Evolutionary conservation across 805 yeast genomes (phyloP), one percentile per base, ranked within the genome.

Genomic region (Monosporozyma aquatica): DNA sequence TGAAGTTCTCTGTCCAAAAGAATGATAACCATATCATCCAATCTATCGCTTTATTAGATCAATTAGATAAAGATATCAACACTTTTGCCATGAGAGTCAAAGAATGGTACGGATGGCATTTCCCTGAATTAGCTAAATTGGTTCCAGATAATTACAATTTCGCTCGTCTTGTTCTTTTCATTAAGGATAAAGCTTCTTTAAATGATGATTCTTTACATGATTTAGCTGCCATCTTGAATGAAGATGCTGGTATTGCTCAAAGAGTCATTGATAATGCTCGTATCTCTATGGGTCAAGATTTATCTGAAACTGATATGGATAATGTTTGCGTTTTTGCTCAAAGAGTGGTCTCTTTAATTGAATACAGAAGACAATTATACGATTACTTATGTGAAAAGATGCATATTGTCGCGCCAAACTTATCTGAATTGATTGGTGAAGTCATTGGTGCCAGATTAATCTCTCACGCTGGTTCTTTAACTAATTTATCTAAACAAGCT

Each of bases 31-130:
- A 92, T 69, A 92, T 92, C 64, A 92, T 92, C 64, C 98, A 92
- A 74, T 96, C 98, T 41, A 92, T 92, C 71, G 97, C 98, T 40
- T 74, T 90, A 55, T 77, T 92, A 59, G 98, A 94, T 64, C 96
- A 92, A 70, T 80, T 92, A 59, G 98, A 92, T 71, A 94, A 94
- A 72, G 98, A 92, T 65, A 83, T 92, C 68, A 92, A 92, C 74
- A 89, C 96, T 47, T 92, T 85, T 66, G 82, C 96, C 46, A 87
- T 87, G 97, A 80, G 97, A 69, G 92, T 84, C 53, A 86, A 87
- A 72, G 97, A 87, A 70, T 87, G 97, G 97, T 87, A 87, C 70
- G 95, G 95, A 58, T 87, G 97, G 97, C 97, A 87, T 66, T 87
- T 92, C 80, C 97, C 97, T 46, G 97, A 87, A 71, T 77, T 87